Evolutionary conservation across 169 alveolate genomes (phyloP).

Genomic region (Babesia divergens): DNA sequence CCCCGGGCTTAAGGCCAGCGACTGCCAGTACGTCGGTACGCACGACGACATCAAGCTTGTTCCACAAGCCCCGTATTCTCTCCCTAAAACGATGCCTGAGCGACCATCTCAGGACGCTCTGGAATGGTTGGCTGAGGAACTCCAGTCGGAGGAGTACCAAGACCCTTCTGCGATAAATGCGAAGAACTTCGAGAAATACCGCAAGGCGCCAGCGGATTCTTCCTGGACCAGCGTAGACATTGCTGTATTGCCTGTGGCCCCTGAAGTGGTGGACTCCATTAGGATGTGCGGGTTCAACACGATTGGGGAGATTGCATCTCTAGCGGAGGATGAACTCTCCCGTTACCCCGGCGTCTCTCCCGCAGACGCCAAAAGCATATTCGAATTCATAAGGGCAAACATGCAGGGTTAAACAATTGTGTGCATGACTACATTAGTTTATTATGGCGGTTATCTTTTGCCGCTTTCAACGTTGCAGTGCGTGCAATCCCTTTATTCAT

Average conservation of each 20-base stretch:
- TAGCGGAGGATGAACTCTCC: slow-evolving; percentile 36
- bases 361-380: slow-evolving; percentile 23
- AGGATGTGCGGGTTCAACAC: slow-evolving; percentile 51
- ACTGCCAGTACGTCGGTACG: slow-evolving; percentile 43
- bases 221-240: slow-evolving; percentile 25
- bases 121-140: slow-evolving; percentile 55
- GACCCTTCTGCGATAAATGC: slow-evolving; percentile 53
- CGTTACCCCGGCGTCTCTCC: slow-evolving; percentile 30
- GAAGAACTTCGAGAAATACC: slow-evolving; percentile 29
- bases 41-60: slow-evolving; percentile 31
- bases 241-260: slow-evolving; percentile 33
- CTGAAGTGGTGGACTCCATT: slow-evolving; percentile 24
- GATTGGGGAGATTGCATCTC: slow-evolving; percentile 18
- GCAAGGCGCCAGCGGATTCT: slow-evolving; percentile 16
- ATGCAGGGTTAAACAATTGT: no score
- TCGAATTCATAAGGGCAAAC: slow-evolving; percentile 15
- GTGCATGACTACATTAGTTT: no score
- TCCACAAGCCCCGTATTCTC: slow-evolving; percentile 59
- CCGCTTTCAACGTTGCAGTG: no score
- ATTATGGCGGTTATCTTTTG: no score
- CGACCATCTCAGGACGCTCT: slow-evolving; percentile 43
- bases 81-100: slow-evolving; percentile 35
- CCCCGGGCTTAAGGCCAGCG: slow-evolving; percentile 41
- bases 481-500: no score
- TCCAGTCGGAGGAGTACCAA: slow-evolving; percentile 49